A percentile compares a stretch with the other conserved stretches of the same genome.
Evolutionary conservation across 805 yeast genomes (phyloP).

Genomic region (Lipomyces sp.): DNA sequence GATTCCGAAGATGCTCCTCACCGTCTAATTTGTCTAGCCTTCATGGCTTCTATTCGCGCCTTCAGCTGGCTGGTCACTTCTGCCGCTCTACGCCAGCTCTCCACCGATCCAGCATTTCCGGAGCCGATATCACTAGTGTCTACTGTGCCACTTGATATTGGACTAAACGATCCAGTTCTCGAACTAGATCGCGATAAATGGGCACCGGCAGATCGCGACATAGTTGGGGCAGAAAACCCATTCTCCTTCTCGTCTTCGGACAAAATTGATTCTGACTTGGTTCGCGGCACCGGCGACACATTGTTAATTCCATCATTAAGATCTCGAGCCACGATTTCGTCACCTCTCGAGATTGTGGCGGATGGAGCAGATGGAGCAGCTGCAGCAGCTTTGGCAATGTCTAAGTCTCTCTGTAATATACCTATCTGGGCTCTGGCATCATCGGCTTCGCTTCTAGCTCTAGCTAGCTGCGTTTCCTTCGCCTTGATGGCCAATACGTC

Average conservation of each 20-base stretch:
- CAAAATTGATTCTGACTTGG: constrained; percentile 3
- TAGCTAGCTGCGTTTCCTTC: constrained; percentile 67
- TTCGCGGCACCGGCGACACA: not conserved
- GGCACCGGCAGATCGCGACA: constrained; percentile 6
- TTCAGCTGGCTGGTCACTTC: constrained; percentile 85
- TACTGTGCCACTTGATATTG: constrained; percentile 8
- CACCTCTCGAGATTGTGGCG: not conserved
- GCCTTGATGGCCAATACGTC: constrained; percentile 61
- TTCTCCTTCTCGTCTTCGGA: constrained; percentile 33
- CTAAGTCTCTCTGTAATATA: constrained; percentile 50
- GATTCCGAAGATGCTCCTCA: constrained; percentile 2
- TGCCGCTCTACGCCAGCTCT: constrained; percentile 86
- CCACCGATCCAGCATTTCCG: constrained; percentile 39
- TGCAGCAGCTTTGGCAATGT: constrained; percentile 43
- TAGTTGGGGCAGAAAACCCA: constrained; percentile 10
- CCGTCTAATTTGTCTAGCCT: constrained; percentile 41
- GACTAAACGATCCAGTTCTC: constrained; percentile 8
- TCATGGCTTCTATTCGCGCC: constrained; percentile 88
- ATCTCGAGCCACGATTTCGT: not conserved
- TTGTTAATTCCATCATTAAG: constrained; percentile 1
- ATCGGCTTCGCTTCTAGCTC: constrained; percentile 67
- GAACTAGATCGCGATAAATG: not conserved
- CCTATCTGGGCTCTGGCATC: constrained; percentile 57
- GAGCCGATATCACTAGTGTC: constrained; percentile 10
- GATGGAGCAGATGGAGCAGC: constrained; percentile 15